Conservation (phyloP, 2,329 filamentous ascomycete genomes). For the Talaromyces marneffei region DNA sequence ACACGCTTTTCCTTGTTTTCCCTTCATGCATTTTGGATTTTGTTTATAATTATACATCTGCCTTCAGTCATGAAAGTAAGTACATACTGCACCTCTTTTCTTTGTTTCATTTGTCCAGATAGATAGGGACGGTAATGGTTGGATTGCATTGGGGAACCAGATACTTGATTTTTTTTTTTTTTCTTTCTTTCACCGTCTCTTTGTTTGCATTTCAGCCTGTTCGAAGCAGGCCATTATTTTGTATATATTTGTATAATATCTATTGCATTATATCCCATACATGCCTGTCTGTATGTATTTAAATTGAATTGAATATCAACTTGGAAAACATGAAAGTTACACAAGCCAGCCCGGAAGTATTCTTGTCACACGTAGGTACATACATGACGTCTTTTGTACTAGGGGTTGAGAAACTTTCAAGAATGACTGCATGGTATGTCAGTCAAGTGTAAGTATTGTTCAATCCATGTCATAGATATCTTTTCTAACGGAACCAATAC, state of each 20-base stretch:
- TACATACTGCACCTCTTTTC: neutral
- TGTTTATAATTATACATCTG: neutral
- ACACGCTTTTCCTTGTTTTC: slow-evolving; percentile 11
- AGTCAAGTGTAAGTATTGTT: too few relatives aligned
- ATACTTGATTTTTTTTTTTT: neutral
- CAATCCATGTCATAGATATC: neutral
- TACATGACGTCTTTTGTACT: neutral
- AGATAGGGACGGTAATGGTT: neutral
- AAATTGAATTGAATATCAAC: too few relatives aligned
- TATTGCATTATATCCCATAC: neutral
- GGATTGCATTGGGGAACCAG: neutral
- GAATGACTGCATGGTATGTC: too few relatives aligned
- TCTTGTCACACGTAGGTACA: neutral
- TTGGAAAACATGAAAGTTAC: neutral
- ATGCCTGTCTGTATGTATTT: neutral
- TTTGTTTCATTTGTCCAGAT: neutral
- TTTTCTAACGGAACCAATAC: neutral
- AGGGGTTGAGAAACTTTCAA: too few relatives aligned
- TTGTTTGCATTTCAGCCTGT: neutral
- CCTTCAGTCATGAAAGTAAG: neutral
- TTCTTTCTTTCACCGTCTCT: neutral
- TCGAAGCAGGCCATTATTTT: neutral
- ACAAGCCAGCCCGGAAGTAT: neutral
- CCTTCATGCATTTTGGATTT: neutral
- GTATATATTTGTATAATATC: neutral